Conservation (phyloP, 768 basidiomycete genomes). For the Pisolithus albus region DNA sequence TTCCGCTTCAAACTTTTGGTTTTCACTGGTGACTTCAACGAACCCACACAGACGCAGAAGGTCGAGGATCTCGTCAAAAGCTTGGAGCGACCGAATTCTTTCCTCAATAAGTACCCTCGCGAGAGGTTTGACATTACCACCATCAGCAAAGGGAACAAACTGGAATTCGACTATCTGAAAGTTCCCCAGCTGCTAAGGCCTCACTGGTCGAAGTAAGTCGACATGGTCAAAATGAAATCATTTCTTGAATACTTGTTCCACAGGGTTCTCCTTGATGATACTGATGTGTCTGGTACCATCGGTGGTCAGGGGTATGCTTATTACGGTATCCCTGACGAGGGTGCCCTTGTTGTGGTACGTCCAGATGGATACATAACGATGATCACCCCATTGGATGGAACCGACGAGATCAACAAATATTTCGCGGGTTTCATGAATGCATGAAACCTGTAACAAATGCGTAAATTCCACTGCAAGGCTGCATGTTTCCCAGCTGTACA, state of each 20-base stretch:
- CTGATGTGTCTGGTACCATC: conserved; percentile 33
- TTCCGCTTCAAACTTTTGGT: conserved; percentile 43
- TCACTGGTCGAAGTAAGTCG: conserved; percentile 39
- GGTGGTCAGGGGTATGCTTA: conserved; percentile 52
- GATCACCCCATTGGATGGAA: conserved; percentile 41
- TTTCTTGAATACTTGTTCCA: neutral
- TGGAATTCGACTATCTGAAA: conserved; percentile 24
- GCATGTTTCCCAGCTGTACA: neutral
- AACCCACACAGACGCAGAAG: conserved; percentile 17
- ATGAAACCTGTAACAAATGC: neutral
- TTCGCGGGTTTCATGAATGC: conserved; percentile 38
- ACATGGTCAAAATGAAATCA: neutral
- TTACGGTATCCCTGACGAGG: conserved; percentile 37
- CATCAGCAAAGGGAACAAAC: conserved; percentile 26
- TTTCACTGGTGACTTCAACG: conserved; percentile 35
- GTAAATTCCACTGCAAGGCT: neutral
- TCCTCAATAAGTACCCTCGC: conserved; percentile 21
- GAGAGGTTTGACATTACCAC: conserved; percentile 27
- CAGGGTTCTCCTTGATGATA: conserved; percentile 59
- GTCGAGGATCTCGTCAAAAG: conserved; percentile 22
- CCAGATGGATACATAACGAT: conserved; percentile 52
- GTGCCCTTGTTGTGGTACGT: conserved; percentile 25
- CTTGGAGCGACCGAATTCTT: conserved; percentile 19
- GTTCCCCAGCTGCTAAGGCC: conserved; percentile 28
- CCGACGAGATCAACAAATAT: conserved; percentile 36